Conservation (phyloP, 176 grass and related monocot genomes). For the Tillandsia fasciculata region DNA sequence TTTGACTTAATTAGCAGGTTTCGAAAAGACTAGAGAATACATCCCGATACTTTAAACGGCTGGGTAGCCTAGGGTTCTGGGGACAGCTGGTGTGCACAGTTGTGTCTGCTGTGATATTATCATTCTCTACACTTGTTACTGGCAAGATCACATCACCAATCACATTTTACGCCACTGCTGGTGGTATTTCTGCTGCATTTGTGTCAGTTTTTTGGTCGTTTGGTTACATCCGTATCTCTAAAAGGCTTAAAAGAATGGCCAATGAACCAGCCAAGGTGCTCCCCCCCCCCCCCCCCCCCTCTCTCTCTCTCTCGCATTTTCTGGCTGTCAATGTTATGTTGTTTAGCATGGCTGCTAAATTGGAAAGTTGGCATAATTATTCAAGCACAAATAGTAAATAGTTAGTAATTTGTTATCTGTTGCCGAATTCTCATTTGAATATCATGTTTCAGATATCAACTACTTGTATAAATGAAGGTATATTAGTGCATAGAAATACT, state of each 20-base stretch:
- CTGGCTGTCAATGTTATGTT: too few relatives aligned
- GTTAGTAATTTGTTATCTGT: too few relatives aligned
- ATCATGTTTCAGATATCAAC: too few relatives aligned
- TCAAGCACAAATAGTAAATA: too few relatives aligned
- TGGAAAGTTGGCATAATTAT: too few relatives aligned
- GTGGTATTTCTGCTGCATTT: slow-evolving; percentile 65
- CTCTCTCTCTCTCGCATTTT: too few relatives aligned
- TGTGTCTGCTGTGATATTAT: slow-evolving; percentile 79
- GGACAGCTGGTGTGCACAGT: slow-evolving; percentile 72
- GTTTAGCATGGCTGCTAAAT: too few relatives aligned
- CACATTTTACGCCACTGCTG: slow-evolving; percentile 85
- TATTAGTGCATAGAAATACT: too few relatives aligned
- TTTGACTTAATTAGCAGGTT: slow-evolving; percentile 42
- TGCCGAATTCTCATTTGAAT: too few relatives aligned
- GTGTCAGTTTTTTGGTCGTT: slow-evolving; percentile 99
- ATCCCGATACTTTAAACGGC: slow-evolving; percentile 80
- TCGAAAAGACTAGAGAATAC: slow-evolving; percentile 79
- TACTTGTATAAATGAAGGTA: too few relatives aligned
- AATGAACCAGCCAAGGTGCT: slow-evolving; percentile 82
- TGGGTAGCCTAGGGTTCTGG: slow-evolving; percentile 88
- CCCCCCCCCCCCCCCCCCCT: background rate
- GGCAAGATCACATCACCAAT: slow-evolving; percentile 66
- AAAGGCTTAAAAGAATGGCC: slow-evolving; percentile 68
- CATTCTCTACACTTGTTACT: slow-evolving; percentile 70
- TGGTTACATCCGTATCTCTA: slow-evolving; percentile 80